Evolutionary conservation across 441 rosid genomes (phyloP), one percentile per base, ranked within the genome.

Genomic region (Pelargonium citronellum): DNA sequence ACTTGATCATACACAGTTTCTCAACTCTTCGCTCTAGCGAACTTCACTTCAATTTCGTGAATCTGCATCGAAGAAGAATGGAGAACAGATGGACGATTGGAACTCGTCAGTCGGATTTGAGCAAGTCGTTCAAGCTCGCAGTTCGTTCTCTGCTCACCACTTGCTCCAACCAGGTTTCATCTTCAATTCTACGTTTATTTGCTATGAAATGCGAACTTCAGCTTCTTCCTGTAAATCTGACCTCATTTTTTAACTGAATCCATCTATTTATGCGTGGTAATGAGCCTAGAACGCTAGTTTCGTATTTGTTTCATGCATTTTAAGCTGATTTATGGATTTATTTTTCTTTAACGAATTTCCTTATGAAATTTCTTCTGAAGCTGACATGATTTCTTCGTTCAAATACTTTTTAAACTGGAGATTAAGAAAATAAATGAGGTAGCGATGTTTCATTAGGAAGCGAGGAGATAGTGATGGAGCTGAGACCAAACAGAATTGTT

Each of bases 71-170:
- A 16, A 55, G 61, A 55, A 66, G 0, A n/a, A 66, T 66, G 37
- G 65, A 61, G 65, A 10, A 61, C 2, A 12, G 13, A 61, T 80
- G 84, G 53, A 63, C 57, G 2, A 78, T 55, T 16, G 61, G 60
- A 53, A 53, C 60, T 15, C 60, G 89, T 65, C 85, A 82, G 70
- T 79, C 76, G 51, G 79, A 83, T 85, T 73, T 89, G 71, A 76
- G 74, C 64, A 82, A 77, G 64, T 84, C 87, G 4, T 89, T 89
- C 82, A 87, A 83, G 74, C 82, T 83, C 16, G 89, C 87, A 9
- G 62, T 85, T 75, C 87, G 81, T 44, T 78, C 85, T 66, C 83
- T 90, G 64, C 92, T 91, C 78, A 82, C 88, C 39, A 74, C 89
- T 60, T 89, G 87, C 76, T 79, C 89, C 75, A 73, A 68, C 20